These are phyloP conservation scores for Pichia paraexigua DNA, from an alignment of 805 yeast species.

Conservation along the genomic window DNA sequence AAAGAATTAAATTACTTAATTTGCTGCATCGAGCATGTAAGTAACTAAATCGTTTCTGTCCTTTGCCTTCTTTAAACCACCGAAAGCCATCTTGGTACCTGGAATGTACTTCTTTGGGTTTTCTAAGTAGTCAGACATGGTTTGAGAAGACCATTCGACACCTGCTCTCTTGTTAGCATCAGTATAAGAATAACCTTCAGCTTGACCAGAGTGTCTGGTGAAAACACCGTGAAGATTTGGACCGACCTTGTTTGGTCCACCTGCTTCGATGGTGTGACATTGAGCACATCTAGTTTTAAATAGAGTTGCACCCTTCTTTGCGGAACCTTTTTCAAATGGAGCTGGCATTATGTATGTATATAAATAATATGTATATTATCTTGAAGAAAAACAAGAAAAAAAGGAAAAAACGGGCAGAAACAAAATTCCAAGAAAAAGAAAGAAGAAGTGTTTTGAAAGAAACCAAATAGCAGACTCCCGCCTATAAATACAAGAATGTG, in stretches of 20 bases:
- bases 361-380: not conserved
- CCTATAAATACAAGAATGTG: not conserved
- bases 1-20: constrained; percentile 27
- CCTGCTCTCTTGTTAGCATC: constrained; percentile 98
- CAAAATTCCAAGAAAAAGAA: not conserved
- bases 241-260: constrained; percentile 98
- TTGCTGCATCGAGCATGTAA: constrained; percentile 56
- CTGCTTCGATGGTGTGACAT: constrained; percentile 94
- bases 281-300: constrained; percentile 99
- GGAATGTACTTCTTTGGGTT: constrained; percentile 99
- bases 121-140: constrained; percentile 91
- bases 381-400: not conserved
- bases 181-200: constrained; percentile 91
- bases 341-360: constrained; percentile 29
- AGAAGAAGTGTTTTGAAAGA: not conserved
- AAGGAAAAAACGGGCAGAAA: not conserved
- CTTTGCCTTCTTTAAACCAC: constrained; percentile 98
- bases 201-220: constrained; percentile 87
- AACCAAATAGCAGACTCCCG: not conserved
- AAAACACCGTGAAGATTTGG: constrained; percentile 95
- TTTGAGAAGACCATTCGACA: constrained; percentile 78
- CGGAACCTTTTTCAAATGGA: constrained; percentile 47
- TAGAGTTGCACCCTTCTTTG: constrained; percentile 93
- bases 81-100: constrained; percentile 99
- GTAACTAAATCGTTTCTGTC: constrained; percentile 96